Percentiles rank a stretch among this genome's conserved stretches.
Conservation (phyloP, 1,284 basidiomycete genomes). For the Porogramme epimiltina region DNA sequence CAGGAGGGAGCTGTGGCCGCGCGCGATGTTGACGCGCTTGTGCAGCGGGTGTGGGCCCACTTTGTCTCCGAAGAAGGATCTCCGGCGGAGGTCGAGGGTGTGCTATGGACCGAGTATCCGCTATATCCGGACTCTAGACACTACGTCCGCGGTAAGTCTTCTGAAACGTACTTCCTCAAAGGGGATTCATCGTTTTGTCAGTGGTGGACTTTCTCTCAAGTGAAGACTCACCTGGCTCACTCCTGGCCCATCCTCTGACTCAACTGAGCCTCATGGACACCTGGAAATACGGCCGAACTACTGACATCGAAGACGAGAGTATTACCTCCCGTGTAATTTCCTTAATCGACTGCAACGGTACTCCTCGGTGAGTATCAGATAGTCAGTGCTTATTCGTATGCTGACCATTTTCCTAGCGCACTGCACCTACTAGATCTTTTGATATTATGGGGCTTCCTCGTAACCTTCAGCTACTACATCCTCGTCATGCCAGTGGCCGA, state of each 20-base stretch:
- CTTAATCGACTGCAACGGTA: conserved; percentile 40
- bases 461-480: conserved; percentile 44
- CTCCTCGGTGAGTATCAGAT: conserved; percentile 41
- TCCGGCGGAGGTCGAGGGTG: conserved; percentile 23
- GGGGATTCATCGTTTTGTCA: conserved; percentile 21
- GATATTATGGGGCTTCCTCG: conserved; percentile 41
- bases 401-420: conserved; percentile 37
- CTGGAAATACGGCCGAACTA: conserved; percentile 44
- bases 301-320: conserved; percentile 1
- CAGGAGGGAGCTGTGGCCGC: conserved; percentile 8
- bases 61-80: conserved; percentile 28
- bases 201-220: conserved; percentile 47
- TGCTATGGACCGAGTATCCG: conserved; percentile 27
- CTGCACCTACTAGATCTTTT: conserved; percentile 47
- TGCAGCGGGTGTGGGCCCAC: conserved; percentile 27
- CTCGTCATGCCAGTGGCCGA: conserved; percentile 42
- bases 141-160: conserved; percentile 21
- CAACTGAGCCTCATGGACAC: conserved; percentile 39
- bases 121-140: conserved; percentile 9
- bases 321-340: conserved; percentile 21
- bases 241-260: conserved; percentile 45
- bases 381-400: conserved; percentile 4
- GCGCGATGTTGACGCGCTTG: conserved; percentile 22
- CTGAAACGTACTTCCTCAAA: neutral
- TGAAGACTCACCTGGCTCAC: conserved; percentile 31